Base-by-base conservation (phyloP, 148 eudicot species). In the Spergularia marina region DNA sequence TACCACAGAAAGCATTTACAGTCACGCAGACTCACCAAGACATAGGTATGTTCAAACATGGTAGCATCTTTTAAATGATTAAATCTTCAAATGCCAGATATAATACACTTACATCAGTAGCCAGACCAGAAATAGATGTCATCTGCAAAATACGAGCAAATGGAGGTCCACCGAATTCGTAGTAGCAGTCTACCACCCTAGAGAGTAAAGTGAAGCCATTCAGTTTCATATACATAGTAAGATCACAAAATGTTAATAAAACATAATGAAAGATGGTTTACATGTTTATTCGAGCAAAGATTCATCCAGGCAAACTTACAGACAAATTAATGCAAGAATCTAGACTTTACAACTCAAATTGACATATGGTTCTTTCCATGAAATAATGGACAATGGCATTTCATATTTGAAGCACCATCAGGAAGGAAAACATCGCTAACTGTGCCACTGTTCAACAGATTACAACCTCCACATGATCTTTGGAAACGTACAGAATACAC, bases 101-200 rank as follows among this genome's bases (percentile, higher is more conserved):
- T 44, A 69, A 56, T 44, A 67, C 49, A 60, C 23, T 68, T 83
- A 89, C 97, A 90, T 71, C 83, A 55, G 36, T 23, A 57, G 74
- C 71, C 68, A 73, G 81, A 80, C 82, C 69, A 44, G 61, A 62
- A 72, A 74, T 62, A 25, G 74, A 77, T 63, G 78, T n/a, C 72
- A 70, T 79, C 76, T 34, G 79, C 47, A 65, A 75, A 49, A 92
- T 79, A 76, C 96, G 88, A 74, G 78, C 82, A 78, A 95, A 95
- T 39, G 99, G 99, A 71, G 94, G 86, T 66, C 94, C 92, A n/a
- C 94, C 89, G 78, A 85, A 86, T 77, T 84, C 81, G 76, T 82
- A 92, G 80, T 95, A 95, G 82, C 65, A 65, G 64, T 86, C 77
- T 63, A 92, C 85, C 74, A 83, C 81, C 86, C 99, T 95, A 88